phyloP scores from a whole-genome alignment of 2,329 filamentous ascomycete species.

The Pyrenophora graminea region DNA sequence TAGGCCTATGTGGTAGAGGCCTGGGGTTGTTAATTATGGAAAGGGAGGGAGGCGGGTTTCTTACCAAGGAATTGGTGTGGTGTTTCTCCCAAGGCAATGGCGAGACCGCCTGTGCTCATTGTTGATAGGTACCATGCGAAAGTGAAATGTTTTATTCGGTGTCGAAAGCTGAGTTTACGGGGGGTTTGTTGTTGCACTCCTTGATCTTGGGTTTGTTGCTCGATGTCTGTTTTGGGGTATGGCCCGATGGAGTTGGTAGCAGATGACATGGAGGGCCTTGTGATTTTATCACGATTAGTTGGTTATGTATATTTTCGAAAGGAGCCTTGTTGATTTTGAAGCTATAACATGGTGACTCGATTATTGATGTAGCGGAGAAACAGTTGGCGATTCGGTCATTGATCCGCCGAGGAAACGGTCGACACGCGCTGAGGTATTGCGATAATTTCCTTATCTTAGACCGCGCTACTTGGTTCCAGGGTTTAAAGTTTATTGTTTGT shows the following conservation, averaged over 20 bases:
- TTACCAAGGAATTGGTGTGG: conserved; percentile 47
- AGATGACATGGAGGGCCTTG: not conserved
- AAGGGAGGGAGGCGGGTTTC: not conserved
- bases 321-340: no score
- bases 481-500: no score
- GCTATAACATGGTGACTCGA: no score
- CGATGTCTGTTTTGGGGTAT: not conserved
- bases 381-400: no score
- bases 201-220: not conserved
- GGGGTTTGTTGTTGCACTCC: not conserved
- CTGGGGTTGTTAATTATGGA: conserved; percentile 28
- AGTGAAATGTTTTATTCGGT: conserved; percentile 46
- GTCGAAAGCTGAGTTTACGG: conserved; percentile 19
- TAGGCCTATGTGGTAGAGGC: conserved; percentile 56
- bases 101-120: conserved; percentile 54
- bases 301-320: no score
- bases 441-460: no score
- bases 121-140: conserved; percentile 53
- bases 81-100: conserved; percentile 48
- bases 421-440: no score
- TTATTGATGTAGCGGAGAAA: no score
- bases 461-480: no score
- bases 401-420: no score
- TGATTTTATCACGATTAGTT: no score
- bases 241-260: not conserved